phyloP scores from a whole-genome alignment of 805 yeast genomes.

The Starmerella riodocensis region DNA sequence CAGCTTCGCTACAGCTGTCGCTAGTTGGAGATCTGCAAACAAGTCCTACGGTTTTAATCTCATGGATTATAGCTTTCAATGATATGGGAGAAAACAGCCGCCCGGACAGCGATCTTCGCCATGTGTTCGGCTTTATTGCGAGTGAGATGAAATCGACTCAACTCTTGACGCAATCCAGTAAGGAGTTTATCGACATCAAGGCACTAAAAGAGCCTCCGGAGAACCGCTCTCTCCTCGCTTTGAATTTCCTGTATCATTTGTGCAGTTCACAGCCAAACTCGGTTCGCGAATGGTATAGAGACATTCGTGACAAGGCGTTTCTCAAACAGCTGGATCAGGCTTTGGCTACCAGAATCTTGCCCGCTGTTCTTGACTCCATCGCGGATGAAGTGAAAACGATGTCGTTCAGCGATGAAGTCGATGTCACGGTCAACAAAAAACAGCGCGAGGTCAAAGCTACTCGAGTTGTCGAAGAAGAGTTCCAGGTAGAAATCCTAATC shows the following conservation, averaged over 20 bases:
- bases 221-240: conserved; percentile 4
- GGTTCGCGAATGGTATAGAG: conserved; percentile 21
- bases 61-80: conserved; percentile 5
- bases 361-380: conserved; percentile 14
- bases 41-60: conserved; percentile 1
- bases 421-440: conserved; percentile 12
- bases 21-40: no score
- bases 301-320: conserved; percentile 15
- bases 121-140: background rate
- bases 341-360: conserved; percentile 10
- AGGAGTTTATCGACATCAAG: no score
- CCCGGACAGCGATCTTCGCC: background rate
- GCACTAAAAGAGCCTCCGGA: background rate
- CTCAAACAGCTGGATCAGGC: conserved; percentile 11
- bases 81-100: background rate
- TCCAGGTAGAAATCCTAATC: conserved; percentile 37
- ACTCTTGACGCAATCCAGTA: background rate
- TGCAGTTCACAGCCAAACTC: conserved; percentile 6
- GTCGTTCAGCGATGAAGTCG: conserved; percentile 3
- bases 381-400: conserved; percentile 3
- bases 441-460: conserved; percentile 20
- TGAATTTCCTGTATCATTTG: conserved; percentile 11
- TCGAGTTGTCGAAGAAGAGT: conserved; percentile 20
- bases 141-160: background rate
- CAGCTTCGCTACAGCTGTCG: background rate